Evolutionary conservation across 306 rosid genomes (phyloP).

Genomic region (Ormosia emarginata): DNA sequence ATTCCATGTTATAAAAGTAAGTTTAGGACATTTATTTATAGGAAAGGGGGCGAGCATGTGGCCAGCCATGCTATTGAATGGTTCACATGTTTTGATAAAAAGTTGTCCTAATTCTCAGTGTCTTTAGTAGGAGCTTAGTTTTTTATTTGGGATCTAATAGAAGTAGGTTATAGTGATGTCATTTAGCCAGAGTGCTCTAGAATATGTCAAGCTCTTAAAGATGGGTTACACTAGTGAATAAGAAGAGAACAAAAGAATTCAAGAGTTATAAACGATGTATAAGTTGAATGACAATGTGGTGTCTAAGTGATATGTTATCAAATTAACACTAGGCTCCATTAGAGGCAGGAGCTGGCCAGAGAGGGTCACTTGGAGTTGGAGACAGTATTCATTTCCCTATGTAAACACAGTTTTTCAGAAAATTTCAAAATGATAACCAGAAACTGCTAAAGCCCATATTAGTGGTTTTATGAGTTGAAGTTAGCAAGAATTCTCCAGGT

Average conservation of each 20-base stretch:
- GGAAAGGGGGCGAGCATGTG: constrained; percentile 45
- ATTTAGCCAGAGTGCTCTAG: constrained; percentile 18
- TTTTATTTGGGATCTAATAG: constrained; percentile 23
- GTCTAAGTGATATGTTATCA: not conserved
- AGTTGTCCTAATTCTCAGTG: constrained; percentile 23
- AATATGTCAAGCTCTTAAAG: not conserved
- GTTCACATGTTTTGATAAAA: constrained; percentile 46
- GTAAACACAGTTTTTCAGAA: not conserved
- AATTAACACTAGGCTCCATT: not conserved
- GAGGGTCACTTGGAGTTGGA: not conserved
- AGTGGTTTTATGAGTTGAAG: not conserved
- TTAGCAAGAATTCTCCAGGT: not conserved
- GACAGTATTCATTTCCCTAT: not conserved
- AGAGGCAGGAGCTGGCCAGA: not conserved
- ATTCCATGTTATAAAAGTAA: constrained; percentile 27
- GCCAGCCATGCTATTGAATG: constrained; percentile 45
- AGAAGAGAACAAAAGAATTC: not conserved
- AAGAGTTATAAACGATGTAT: not conserved
- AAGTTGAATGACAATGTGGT: not conserved
- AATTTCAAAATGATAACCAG: not conserved
- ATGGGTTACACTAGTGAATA: not conserved
- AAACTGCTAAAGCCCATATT: not conserved
- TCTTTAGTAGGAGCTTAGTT: constrained; percentile 9
- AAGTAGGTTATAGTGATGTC: constrained; percentile 30
- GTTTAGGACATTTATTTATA: constrained; percentile 9